Percentiles rank a stretch among this genome's conserved stretches.
These are phyloP conservation scores for Aphanomyces stellatus DNA, from an alignment of 352 stramenopile species.

Conservation along the genomic window DNA sequence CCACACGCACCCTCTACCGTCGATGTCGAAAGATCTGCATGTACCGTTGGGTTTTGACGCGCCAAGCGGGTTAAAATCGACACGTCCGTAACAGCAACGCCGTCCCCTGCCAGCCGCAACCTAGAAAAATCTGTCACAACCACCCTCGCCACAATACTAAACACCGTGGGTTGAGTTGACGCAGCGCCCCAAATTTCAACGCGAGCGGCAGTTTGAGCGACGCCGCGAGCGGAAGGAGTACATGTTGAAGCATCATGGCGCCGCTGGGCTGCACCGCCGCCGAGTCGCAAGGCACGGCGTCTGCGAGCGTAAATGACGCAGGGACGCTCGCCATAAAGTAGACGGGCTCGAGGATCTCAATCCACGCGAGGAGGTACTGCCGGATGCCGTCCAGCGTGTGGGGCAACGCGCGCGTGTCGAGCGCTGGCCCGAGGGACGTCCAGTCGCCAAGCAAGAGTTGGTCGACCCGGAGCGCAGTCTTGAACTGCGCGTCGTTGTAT, in stretches of 20 bases:
- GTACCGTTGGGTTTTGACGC: conserved; percentile 59
- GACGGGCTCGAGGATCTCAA: conserved; percentile 86
- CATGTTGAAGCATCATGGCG: conserved; percentile 70
- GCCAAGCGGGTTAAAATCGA: conserved; percentile 81
- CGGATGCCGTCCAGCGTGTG: conserved; percentile 70
- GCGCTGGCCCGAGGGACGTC: conserved; percentile 53
- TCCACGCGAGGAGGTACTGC: conserved; percentile 85
- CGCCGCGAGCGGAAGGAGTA: conserved; percentile 85
- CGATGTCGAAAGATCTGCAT: not conserved
- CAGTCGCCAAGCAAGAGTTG: conserved; percentile 85
- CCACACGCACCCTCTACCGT: not conserved
- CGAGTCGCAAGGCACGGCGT: conserved; percentile 19
- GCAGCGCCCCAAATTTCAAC: conserved; percentile 90
- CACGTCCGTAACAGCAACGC: conserved; percentile 87
- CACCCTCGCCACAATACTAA: not conserved
- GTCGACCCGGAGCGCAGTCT: conserved; percentile 86
- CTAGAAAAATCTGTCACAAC: not conserved
- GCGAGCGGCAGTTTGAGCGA: conserved; percentile 84
- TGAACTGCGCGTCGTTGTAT: conserved; percentile 56
- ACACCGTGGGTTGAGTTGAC: conserved; percentile 77
- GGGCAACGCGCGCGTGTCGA: conserved; percentile 46
- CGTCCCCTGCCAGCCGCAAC: conserved; percentile 74
- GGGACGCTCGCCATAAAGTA: conserved; percentile 94
- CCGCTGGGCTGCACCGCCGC: conserved; percentile 29
- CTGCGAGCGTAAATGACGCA: conserved; percentile 50